Evolutionary conservation across 2,329 filamentous ascomycete genomes (phyloP), one percentile per base, ranked within the genome.

Genomic region (Chrysosporium keratinophilum): DNA sequence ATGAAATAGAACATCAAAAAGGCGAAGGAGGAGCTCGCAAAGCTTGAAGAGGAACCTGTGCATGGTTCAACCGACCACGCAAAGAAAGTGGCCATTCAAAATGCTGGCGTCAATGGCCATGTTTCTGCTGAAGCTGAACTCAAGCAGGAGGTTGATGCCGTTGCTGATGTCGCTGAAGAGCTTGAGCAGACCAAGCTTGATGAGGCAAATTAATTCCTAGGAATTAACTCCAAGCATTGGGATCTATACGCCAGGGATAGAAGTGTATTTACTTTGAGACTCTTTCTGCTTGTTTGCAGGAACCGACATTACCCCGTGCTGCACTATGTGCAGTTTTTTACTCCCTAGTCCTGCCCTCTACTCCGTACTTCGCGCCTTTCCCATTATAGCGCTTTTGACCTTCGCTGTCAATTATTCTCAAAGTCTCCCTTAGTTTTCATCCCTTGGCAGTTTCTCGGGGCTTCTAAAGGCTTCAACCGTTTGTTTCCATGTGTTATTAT

Each of bases 21-120:
- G 74, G 93, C 93, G 57, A 86, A 95, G 77, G 91, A 91, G 72
- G 89, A 96, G 71, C 94, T 98, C 59, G 88, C 90, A 68, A 83
- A 84, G 62, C 81, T 97, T 42, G 81, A 84, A 62, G 74, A 78
- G 54, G 91, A 96, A 76, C 58, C 72, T 70, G 58, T 72, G 69
- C 60, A 58, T 35, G 53, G 72, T 67, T 37, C 67, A 69, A 61
- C 76, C 73, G 76, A 78, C 46, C 69, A 68, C n/a, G 72, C 71
- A 28, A 77, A 77, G 69, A 80, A 81, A 67, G 79, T 79, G 67
- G 72, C 76, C 1, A 63, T 72, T 54, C 72, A 73, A 60, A 75
- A 78, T 59, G 73, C 73, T 56, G 72, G 71, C 50, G 72, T 77
- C 58, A 81, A 81, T 60, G 78, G 75, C 54, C 67, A 69, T 35